Evolutionary conservation across 495 filamentous ascomycete genomes (phyloP), one percentile per base, ranked within the genome.

Genomic region (Amphirosellinia nigrospora): DNA sequence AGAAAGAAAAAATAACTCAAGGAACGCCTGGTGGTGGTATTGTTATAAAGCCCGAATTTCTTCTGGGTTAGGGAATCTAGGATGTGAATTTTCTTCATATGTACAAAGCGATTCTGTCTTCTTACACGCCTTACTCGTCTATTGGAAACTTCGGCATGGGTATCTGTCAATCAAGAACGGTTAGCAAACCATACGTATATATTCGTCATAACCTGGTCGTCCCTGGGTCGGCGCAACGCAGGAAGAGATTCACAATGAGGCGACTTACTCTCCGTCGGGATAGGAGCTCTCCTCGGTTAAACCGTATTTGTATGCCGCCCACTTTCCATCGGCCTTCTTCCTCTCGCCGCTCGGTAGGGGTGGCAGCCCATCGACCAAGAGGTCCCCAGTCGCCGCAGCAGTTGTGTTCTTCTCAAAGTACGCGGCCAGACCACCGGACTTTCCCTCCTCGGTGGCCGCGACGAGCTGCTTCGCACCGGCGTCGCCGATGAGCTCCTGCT

Each of bases 401-500:
- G 86, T 86, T 43, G 90, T 86, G 64, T 78, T 81, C 78, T 91
- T 91, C 84, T 93, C 87, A 43, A 95, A 90, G 63, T 89, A 89
- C 34, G 86, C 86, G 19, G 91, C 88, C 45, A 96, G 77, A 0
- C 93, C 91, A 28, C 86, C 90, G 69, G 88, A 84, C 72, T 90
- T 84, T 36, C 92, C 94, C 72, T 94, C 85, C 78, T 94, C 85
- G 83, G 91, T 89, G n/a, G 91, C 89, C n/a, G 86, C 86, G 13
- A 94, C 88, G 61, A 99, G 83, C 77, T 93, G 90, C 83, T 94
- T 92, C 72, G 80, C 80, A 16, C 96, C 96, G 13, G 88, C 93
- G 72, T 97, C 91, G 63, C 96, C 96, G 73, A 96, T 86, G 75
- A 94, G 85, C 71, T 94, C 91, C 60, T 94, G 91, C 77, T 91